Evolutionary conservation across 805 yeast species (phyloP), one percentile per base, ranked within the genome.

Genomic region (Wickerhamiella shivajii): DNA sequence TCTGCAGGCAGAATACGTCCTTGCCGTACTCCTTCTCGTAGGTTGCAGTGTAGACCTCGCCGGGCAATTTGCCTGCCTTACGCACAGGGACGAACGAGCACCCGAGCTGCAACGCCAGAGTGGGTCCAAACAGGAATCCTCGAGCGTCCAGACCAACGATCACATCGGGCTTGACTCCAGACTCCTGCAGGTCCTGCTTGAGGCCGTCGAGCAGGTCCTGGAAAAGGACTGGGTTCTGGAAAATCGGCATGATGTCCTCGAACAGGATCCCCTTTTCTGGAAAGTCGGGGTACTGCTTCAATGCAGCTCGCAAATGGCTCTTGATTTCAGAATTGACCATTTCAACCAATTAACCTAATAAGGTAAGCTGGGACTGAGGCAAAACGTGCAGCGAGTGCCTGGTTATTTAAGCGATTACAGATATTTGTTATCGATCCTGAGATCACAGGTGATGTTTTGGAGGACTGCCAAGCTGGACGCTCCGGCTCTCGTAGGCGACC

Each of bases 81-180:
- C 99, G 80, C 28, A 90, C 77, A 16, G 99, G 97, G 33, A 87
- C 78, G 49, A 90, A 90, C 7, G 95, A 92, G 23, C 87, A 85
- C 41, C 76, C 75, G 38, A 90, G 58, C 36, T 80, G 87, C 43
- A 90, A 66, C 6, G 98, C 98, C 46, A 90, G 66, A 22, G 97
- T 64, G 28, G 99, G 99, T 10, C 97, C 99, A 50, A 90, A 87
- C 38, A 90, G 64, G 56, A 90, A 90, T 3, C 99, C 99, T 59
- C 99, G 76, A 31, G 96, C 79, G 59, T 90, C 99, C 44, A 90
- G 68, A 29, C 97, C 99, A 32, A 90, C 83, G 40, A 90, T 67
- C 52, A 77, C 87, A 52, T 90, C 96, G 42, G 92, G 72, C 41
- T 64, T 62, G 39, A 63, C 63, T 24, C 40, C 39, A 17, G 60